Evolutionary conservation across 1,284 basidiomycete genomes (phyloP), one percentile per base, ranked within the genome.

Genomic region (Cryptococcus floricola): DNA sequence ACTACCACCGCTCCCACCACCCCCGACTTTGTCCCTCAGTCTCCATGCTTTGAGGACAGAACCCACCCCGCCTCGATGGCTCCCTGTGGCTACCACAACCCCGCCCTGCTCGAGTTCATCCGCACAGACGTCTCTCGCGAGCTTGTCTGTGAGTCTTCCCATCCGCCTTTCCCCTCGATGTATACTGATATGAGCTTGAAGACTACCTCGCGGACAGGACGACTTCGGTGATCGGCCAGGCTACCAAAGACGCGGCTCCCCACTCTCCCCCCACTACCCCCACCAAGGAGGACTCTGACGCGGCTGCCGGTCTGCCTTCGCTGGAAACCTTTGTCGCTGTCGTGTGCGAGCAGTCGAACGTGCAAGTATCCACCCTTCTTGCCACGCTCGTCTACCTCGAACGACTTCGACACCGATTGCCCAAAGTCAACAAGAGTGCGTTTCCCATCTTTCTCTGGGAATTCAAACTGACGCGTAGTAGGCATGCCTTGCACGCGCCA

Each of bases 321-420:
- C 81, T 98, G 54, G 87, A 94, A 69, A 83, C 87, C 53, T 98
- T 98, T 78, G 93, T 98, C 74, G 80, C 84, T 56, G 85, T 86
- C 73, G 83, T 98, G 54, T 87, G 94, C 67, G 81, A 87, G 66
- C 83, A 85, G 70, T 91, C 90, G 53, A 91, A 93, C 72, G 91
- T 98, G 43, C 91, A 94, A 76, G 90, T 91, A 3, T 83, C 91
- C 14, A 98, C 93, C 41, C 83, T 98, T 55, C 84, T 98, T 58
- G 86, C 90, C 48, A 97, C 94, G 23, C 82, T 98, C 70, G 83
- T 98, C 67, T 98, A 95, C 80, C 86, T 98, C 57, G 89, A 97
- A 65, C 85, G 95, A 45, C 82, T 98, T 53, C 84, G 87, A 52
- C 77, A 82, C 48, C 88, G 88, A 70, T 80, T 98, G 47, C 91